phyloP scores from a whole-genome alignment of 441 rosid species.

The Mallotus japonicus region DNA sequence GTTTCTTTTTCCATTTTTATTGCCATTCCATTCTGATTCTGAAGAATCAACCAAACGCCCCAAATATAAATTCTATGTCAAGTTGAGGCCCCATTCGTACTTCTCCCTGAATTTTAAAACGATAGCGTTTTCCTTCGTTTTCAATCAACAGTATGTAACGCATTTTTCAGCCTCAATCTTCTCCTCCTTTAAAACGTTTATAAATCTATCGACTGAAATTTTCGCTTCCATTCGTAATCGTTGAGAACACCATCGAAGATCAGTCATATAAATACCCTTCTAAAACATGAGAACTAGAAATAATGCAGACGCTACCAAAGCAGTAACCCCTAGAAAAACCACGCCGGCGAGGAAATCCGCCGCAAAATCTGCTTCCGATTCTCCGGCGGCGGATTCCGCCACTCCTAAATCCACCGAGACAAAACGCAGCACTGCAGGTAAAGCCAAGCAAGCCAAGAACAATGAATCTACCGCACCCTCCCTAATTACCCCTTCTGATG shows the following conservation, averaged over 20 bases:
- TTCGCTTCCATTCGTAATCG: neutral
- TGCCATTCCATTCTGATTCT: too few species aligned
- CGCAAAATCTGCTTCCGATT: conserved; percentile 18
- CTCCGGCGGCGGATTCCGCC: conserved; percentile 21
- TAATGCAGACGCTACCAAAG: conserved; percentile 22
- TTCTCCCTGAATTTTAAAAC: too few species aligned
- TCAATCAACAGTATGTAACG: neutral
- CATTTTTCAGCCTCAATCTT: neutral
- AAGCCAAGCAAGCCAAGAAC: conserved; percentile 27
- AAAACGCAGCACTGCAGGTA: conserved; percentile 26
- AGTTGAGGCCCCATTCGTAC: too few species aligned
- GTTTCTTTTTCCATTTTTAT: too few species aligned
- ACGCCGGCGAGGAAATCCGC: conserved; percentile 37
- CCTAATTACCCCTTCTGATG: conserved; percentile 21
- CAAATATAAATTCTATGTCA: too few species aligned
- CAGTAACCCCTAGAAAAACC: conserved; percentile 32
- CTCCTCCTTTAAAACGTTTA: neutral
- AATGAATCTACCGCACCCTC: conserved; percentile 23
- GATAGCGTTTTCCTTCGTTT: too few species aligned
- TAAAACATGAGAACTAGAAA: conserved; percentile 44
- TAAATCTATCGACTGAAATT: neutral
- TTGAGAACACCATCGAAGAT: neutral
- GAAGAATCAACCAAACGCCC: too few species aligned
- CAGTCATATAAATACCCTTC: too few species aligned
- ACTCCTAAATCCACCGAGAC: conserved; percentile 25